Evolutionary conservation across 2,329 filamentous ascomycete species (phyloP), one percentile per base, ranked within the genome.

Genomic region (Pseudogymnoascus verrucosus): DNA sequence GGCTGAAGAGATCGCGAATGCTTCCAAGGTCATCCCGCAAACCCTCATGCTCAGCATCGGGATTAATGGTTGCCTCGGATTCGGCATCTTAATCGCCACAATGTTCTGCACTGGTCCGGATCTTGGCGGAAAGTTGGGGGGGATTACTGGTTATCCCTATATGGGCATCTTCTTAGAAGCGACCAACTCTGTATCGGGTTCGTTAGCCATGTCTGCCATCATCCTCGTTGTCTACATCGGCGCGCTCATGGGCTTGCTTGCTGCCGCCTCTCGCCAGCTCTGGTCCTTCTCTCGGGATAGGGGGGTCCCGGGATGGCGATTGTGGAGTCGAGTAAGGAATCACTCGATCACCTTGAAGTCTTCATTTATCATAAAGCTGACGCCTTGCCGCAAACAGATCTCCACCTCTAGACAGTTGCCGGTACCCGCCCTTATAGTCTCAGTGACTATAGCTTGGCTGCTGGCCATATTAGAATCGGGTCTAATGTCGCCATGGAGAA

Each of bases 1-100:
- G 37, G 37, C 87, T 87, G 69, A 86, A 84, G 3, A 86, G 74
- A 65, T 88, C 77, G 8, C 86, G 79, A 57, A 89, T 85, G 8
- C 78, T 74, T 69, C 89, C 86, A 3, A 88, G 75, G 65, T 84
- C 77, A 39, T 80, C 37, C 37, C 37, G 14, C 37, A 16, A 39
- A 39, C 14, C 5, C 37, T 39, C 37, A 39, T 39, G 37, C 37
- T 39, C 37, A 39, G 37, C 14, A 7, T 39, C 37, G 37, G 37
- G 37, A 39, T 39, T 16, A 39, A 39, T 39, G 37, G 37, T 7
- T 39, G 37, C 37, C 14, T 39, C 12, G 37, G 37, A 39, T 39
- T 39, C 12, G 37, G 14, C 37, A 39, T 39, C 5, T 16, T 39
- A 14, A 16, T 39, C 37, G 37, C 37, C 37, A 39, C 37, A 14